Conservation (phyloP, 2,329 filamentous ascomycete species). For the Phaeosphaeriaceae sp. region DNA sequence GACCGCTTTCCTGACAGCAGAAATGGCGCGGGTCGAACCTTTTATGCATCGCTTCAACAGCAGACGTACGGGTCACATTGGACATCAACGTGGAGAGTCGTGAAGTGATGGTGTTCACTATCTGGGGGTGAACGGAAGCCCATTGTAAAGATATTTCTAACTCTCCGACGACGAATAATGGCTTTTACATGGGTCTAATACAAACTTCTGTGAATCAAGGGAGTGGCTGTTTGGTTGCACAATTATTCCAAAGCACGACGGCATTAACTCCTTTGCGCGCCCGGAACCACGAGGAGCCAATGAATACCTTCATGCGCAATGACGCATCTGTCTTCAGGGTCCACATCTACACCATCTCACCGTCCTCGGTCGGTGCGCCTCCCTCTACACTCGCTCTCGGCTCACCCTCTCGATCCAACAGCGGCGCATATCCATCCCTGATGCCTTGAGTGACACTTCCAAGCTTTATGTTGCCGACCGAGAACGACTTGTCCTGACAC, state of each 20-base stretch:
- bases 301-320: not conserved
- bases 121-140: too few relatives aligned
- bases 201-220: not conserved
- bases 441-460: not conserved
- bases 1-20: not conserved
- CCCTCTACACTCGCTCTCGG: constrained; percentile 26
- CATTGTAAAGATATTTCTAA: too few relatives aligned
- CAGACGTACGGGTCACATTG: not conserved
- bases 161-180: too few relatives aligned
- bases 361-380: constrained; percentile 8
- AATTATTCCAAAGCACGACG: not conserved
- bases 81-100: not conserved
- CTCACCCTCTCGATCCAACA: constrained; percentile 19
- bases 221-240: not conserved
- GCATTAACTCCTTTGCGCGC: not conserved
- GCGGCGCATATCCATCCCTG: constrained; percentile 27
- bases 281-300: not conserved
- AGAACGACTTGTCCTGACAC: constrained; percentile 29
- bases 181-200: too few relatives aligned
- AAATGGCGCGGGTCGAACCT: not conserved
- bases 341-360: constrained; percentile 1
- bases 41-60: not conserved
- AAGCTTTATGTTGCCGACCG: constrained; percentile 15
- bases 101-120: not conserved
- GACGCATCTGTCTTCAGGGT: not conserved